phyloP scores from a whole-genome alignment of 2,329 filamentous ascomycete species.

The Ramularia endophylla region DNA sequence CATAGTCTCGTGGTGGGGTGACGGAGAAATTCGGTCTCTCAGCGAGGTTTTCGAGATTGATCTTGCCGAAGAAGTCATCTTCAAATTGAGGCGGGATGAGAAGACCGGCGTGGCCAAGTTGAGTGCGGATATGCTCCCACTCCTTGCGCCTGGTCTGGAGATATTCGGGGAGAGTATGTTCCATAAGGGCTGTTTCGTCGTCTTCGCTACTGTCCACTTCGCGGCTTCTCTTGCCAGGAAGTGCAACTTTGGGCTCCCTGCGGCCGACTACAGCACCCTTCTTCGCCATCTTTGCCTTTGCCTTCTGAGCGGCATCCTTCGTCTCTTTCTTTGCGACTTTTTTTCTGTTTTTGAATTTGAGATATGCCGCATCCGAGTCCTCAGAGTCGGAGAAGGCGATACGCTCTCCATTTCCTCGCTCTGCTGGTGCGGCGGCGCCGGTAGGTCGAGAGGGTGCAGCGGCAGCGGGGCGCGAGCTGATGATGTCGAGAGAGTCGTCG shows the following conservation, averaged over 20 bases:
- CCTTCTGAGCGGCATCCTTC: slow-evolving; percentile 45
- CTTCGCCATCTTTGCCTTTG: slow-evolving; percentile 31
- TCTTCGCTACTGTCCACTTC: slow-evolving; percentile 34
- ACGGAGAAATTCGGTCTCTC: slow-evolving; percentile 67
- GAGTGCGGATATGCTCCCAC: slow-evolving; percentile 56
- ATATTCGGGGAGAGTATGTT: slow-evolving; percentile 64
- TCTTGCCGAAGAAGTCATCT: slow-evolving; percentile 68
- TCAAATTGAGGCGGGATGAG: slow-evolving; percentile 72
- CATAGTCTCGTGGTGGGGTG: slow-evolving; percentile 55
- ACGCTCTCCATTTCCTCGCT: slow-evolving; percentile 9
- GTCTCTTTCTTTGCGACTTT: slow-evolving; percentile 47
- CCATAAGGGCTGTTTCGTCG: slow-evolving; percentile 50
- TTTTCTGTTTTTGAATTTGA: slow-evolving; percentile 58
- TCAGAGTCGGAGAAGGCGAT: slow-evolving; percentile 46
- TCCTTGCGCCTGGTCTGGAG: slow-evolving; percentile 59
- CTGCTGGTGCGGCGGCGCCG: too few relatives aligned
- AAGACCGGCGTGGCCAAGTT: slow-evolving; percentile 60
- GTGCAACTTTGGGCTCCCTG: slow-evolving; percentile 11
- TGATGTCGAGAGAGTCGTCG: slow-evolving; percentile 2
- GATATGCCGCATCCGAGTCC: slow-evolving; percentile 50
- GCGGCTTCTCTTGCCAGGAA: slow-evolving; percentile 15
- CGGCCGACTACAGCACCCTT: slow-evolving; percentile 34
- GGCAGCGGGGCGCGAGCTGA: slow-evolving; percentile 1
- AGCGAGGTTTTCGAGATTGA: slow-evolving; percentile 53
- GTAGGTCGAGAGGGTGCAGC: too few relatives aligned